These are phyloP conservation scores for Pestalotiopsis sp. DNA, from an alignment of 2,329 filamentous ascomycete genomes.

Conservation along the genomic window DNA sequence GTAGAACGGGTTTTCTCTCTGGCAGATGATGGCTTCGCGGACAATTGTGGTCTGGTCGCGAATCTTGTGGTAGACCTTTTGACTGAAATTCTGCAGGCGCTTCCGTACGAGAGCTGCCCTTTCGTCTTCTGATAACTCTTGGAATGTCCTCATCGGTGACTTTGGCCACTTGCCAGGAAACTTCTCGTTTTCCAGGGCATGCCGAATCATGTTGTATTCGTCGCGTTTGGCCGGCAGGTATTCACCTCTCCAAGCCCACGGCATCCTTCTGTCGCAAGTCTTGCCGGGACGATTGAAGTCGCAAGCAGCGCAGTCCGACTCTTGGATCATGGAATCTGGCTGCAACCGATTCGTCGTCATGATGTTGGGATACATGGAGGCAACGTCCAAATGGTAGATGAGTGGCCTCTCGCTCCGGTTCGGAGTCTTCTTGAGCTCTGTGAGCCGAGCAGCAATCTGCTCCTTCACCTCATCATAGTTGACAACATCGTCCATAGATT, in stretches of 20 bases:
- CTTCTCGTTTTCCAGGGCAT: slow-evolving; percentile 86
- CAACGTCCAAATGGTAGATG: slow-evolving; percentile 98
- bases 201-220: slow-evolving; percentile 98
- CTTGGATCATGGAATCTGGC: slow-evolving; percentile 97
- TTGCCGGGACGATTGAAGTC: slow-evolving; percentile 98
- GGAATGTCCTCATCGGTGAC: slow-evolving; percentile 72
- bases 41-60: slow-evolving; percentile 92
- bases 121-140: slow-evolving; percentile 80
- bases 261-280: slow-evolving; percentile 90
- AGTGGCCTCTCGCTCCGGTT: slow-evolving; percentile 83
- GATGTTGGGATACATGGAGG: slow-evolving; percentile 99
- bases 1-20: slow-evolving; percentile 97
- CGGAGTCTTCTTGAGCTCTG: slow-evolving; percentile 77
- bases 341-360: slow-evolving; percentile 99
- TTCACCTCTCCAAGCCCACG: slow-evolving; percentile 98
- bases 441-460: slow-evolving; percentile 74
- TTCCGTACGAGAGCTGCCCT: slow-evolving; percentile 82
- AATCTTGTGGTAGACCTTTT: slow-evolving; percentile 99
- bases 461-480: slow-evolving; percentile 85
- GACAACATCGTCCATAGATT: slow-evolving; percentile 74
- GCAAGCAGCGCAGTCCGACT: slow-evolving; percentile 94
- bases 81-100: slow-evolving; percentile 87
- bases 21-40: slow-evolving; percentile 96
- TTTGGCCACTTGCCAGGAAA: slow-evolving; percentile 82
- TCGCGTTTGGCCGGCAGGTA: slow-evolving; percentile 94